phyloP scores from a whole-genome alignment of 2,329 filamentous ascomycete species.

The Pyrenophora tritici-repentis region DNA sequence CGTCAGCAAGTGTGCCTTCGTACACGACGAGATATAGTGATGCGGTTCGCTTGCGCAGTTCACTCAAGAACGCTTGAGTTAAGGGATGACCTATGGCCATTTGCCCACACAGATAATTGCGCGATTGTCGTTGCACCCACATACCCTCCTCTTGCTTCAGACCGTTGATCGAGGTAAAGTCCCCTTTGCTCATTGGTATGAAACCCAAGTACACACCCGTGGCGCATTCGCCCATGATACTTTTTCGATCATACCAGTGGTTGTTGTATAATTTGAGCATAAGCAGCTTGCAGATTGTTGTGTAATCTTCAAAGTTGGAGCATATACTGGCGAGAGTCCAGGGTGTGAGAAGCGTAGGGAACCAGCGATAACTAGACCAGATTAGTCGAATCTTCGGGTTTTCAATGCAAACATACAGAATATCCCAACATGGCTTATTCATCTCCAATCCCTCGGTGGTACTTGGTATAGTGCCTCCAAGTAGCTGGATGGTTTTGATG shows the following conservation, averaged over 20 bases:
- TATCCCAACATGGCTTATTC: slow-evolving; percentile 40
- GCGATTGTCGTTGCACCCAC: slow-evolving; percentile 23
- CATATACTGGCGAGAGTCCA: slow-evolving; percentile 37
- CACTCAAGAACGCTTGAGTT: slow-evolving; percentile 27
- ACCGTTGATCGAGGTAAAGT: slow-evolving; percentile 6
- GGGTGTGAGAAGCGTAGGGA: slow-evolving; percentile 31
- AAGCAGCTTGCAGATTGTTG: slow-evolving; percentile 32
- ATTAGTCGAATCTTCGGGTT: neutral
- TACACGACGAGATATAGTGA: slow-evolving; percentile 33
- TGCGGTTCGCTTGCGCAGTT: slow-evolving; percentile 26
- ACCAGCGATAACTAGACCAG: slow-evolving; percentile 30
- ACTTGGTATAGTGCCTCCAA: slow-evolving; percentile 34
- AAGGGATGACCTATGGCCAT: slow-evolving; percentile 35
- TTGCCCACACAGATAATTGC: slow-evolving; percentile 38
- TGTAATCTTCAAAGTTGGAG: slow-evolving; percentile 39
- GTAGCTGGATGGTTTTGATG: slow-evolving; percentile 28
- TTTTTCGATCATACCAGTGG: slow-evolving; percentile 30
- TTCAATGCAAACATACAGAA: slow-evolving; percentile 20
- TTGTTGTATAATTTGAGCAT: slow-evolving; percentile 34
- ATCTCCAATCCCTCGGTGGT: slow-evolving; percentile 30
- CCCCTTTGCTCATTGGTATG: slow-evolving; percentile 30
- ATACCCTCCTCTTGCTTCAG: slow-evolving; percentile 9
- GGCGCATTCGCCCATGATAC: slow-evolving; percentile 26
- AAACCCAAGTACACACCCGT: slow-evolving; percentile 36
- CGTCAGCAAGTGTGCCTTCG: slow-evolving; percentile 33